Evolutionary conservation across 768 basidiomycete species (phyloP).

Genomic region (Lyophyllum shimeji): DNA sequence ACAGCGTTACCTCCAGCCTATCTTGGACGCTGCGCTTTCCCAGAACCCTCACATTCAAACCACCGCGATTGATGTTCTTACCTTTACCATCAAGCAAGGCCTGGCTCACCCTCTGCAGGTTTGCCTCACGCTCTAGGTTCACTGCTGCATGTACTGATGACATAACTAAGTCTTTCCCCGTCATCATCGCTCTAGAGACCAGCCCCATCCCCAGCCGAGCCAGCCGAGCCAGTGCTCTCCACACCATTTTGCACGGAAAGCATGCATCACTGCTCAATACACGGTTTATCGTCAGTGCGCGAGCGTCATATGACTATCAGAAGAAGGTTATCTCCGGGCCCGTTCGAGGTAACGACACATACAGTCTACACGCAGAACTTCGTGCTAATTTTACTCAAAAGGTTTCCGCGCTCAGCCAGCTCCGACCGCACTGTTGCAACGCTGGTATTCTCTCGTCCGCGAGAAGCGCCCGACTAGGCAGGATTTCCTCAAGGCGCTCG

Average conservation of each 20-base stretch:
- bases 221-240: constrained; percentile 76
- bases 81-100: constrained; percentile 93
- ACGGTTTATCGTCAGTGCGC: constrained; percentile 78
- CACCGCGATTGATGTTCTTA: constrained; percentile 86
- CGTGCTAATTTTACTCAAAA: constrained; percentile 18
- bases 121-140: constrained; percentile 14
- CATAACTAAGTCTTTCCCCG: constrained; percentile 72
- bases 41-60: constrained; percentile 69
- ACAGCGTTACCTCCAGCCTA: constrained; percentile 85
- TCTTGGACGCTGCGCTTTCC: constrained; percentile 80
- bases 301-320: constrained; percentile 84
- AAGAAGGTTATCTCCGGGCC: constrained; percentile 44
- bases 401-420: constrained; percentile 66
- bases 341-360: constrained; percentile 51
- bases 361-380: constrained; percentile 1
- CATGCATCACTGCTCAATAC: constrained; percentile 89
- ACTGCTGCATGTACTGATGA: neutral
- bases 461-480: constrained; percentile 87
- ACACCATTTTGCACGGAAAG: constrained; percentile 81
- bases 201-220: constrained; percentile 60
- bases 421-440: constrained; percentile 75
- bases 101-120: constrained; percentile 93
- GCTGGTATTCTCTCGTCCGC: constrained; percentile 89
- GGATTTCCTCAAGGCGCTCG: constrained; percentile 83
- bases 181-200: constrained; percentile 93